Percentiles rank a stretch among this genome's conserved stretches.
Evolutionary conservation across 345 rosid genomes (phyloP).

Genomic region (Eucalyptus pauciflora): DNA sequence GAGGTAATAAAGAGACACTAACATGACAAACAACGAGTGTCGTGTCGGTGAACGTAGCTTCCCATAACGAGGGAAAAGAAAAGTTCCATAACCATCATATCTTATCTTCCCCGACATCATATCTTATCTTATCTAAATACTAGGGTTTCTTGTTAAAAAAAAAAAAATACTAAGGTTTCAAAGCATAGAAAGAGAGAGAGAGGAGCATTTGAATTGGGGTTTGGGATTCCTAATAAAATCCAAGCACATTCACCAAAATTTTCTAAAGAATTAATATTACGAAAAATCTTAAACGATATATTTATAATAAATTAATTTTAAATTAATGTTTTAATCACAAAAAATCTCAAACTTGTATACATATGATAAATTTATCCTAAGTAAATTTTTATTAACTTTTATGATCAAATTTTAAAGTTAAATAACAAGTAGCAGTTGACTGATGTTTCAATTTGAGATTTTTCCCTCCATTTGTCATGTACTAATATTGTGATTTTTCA

Average conservation of each 20-base stretch:
- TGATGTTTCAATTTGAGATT: accelerated
- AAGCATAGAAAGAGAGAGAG: background rate
- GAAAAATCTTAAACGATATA: too few species aligned
- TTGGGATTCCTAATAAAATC: background rate
- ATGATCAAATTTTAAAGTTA: too few species aligned
- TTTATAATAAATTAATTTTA: too few species aligned
- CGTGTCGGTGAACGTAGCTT: background rate
- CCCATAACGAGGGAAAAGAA: background rate
- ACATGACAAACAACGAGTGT: background rate
- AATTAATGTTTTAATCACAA: too few species aligned
- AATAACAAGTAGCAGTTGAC: accelerated
- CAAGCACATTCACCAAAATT: background rate
- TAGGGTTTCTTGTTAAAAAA: too few species aligned
- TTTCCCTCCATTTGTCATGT: too few species aligned
- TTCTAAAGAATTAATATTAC: too few species aligned
- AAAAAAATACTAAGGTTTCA: background rate
- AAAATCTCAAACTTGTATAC: too few species aligned
- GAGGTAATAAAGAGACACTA: background rate
- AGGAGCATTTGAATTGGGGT: too few species aligned
- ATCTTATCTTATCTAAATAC: background rate
- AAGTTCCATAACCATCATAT: background rate
- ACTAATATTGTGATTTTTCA: too few species aligned
- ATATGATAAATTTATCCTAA: too few species aligned
- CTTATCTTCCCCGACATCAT: background rate
- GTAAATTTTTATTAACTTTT: too few species aligned